These are phyloP conservation scores for Thelephora aurantiotincta DNA, from an alignment of 768 basidiomycete genomes.

Conservation along the genomic window DNA sequence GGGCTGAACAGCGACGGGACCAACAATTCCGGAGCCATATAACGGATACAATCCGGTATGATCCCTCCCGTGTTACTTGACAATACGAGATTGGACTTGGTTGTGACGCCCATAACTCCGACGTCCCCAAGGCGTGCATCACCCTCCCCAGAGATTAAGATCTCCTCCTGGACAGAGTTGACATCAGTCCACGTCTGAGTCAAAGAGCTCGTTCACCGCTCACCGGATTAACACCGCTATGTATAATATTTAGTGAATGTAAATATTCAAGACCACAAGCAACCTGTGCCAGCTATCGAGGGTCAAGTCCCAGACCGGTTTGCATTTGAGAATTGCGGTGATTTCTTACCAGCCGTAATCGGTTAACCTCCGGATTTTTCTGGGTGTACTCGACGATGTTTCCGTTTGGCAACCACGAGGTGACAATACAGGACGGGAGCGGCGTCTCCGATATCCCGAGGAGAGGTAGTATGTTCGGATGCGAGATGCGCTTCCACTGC, in stretches of 20 bases:
- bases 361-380: background rate
- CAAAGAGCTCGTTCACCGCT: background rate
- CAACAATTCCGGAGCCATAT: slow-evolving; percentile 12
- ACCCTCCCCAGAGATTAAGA: slow-evolving; percentile 10
- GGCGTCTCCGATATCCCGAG: slow-evolving; percentile 5
- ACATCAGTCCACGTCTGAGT: background rate
- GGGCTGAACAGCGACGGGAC: background rate
- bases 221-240: slow-evolving; percentile 4
- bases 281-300: background rate
- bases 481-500: slow-evolving; percentile 4
- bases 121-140: slow-evolving; percentile 12
- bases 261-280: slow-evolving; percentile 4
- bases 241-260: slow-evolving; percentile 2
- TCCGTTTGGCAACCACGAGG: slow-evolving; percentile 6
- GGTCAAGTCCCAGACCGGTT: background rate
- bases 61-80: background rate
- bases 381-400: slow-evolving; percentile 5
- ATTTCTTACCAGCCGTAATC: background rate
- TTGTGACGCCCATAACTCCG: slow-evolving; percentile 9
- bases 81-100: slow-evolving; percentile 5
- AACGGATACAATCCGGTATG: slow-evolving; percentile 6
- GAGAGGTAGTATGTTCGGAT: slow-evolving; percentile 8
- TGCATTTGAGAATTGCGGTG: background rate
- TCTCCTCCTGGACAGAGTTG: slow-evolving; percentile 8
- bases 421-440: slow-evolving; percentile 7